Base-by-base conservation (phyloP, 805 yeast species). In the Brettanomyces naardenensis region DNA sequence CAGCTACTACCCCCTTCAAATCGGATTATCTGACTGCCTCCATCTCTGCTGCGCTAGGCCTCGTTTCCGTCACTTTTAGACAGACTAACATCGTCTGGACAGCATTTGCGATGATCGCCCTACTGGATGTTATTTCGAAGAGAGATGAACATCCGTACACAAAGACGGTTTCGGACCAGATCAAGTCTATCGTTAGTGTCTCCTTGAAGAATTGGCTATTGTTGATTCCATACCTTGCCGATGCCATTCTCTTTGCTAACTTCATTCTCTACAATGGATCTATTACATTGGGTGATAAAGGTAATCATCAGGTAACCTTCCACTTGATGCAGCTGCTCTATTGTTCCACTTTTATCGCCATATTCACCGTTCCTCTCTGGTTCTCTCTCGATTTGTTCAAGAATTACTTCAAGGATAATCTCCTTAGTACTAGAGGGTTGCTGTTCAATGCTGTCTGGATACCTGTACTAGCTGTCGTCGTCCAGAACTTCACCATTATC, bases 21-120 rank as follows among this genome's bases (percentile, higher is more conserved):
- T 47, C 40, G 17, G 41, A 41, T 17, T 19, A 44, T 5, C 31
- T 42, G 3, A 56, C 60, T 17, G 45, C 65, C 6, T 37, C 42
- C 5, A 23, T 66, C 1, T 67, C 87, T 41, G 80, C 81, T 0
- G 2, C 71, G 4, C 46, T 79, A 19, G 84, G 85, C 0, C 68
- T 77, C 4, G 21, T 68, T 4, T 81, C 95, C 51, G 64, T 92
- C 27, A 61, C 73, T 53, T 80, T 92, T 54, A 72, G 98, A 44
- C 98, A 92, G 51, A 92, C 98, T 0, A 92, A 92, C 51, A 78
- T 92, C 25, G 65, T 88, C 0, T 92, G 98, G 98, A 69, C 76
- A 11, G 76, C 72, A 0, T 78, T 84, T 45, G 65, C 80, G 1
- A 61, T 75, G 37, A 69, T 74, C 0, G 56, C 75, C 1, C 62